A percentile compares a stretch with the other conserved stretches of the same genome.
Evolutionary conservation across 1,284 basidiomycete species (phyloP).

Genomic region (Sporisorium graminicola): DNA sequence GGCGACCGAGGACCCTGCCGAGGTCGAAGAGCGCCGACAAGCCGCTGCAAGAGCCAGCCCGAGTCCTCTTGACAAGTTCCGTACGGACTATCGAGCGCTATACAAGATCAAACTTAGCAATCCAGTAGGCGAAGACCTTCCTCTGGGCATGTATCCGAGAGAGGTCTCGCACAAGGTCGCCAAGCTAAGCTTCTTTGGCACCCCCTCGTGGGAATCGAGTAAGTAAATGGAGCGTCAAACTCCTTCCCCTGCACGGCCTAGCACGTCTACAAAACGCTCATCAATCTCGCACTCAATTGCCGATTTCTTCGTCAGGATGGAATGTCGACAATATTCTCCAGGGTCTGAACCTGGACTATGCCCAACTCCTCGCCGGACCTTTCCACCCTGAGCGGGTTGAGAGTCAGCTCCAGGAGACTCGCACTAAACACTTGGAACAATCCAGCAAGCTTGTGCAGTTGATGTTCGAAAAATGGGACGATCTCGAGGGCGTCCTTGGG

Average conservation of each 20-base stretch:
- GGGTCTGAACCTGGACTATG: too few species aligned
- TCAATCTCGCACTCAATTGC: neutral
- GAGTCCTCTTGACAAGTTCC: neutral
- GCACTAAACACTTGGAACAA: neutral
- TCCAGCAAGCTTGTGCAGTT: neutral
- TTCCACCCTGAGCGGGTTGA: constrained; percentile 17
- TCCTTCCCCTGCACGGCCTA: neutral
- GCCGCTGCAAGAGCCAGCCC: too few species aligned
- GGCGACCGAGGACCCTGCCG: constrained; percentile 13
- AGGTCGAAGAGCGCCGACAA: neutral
- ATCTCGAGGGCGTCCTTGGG: neutral
- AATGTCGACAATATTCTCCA: too few species aligned
- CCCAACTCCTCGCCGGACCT: neutral
- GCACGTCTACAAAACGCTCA: neutral
- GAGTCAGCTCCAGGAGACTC: neutral
- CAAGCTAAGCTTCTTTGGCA: constrained; percentile 1
- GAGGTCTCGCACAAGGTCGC: neutral
- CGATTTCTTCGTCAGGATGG: neutral
- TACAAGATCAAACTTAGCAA: neutral
- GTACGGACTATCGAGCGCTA: neutral
- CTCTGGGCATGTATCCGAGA: constrained; percentile 1
- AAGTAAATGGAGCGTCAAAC: neutral
- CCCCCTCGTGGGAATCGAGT: neutral
- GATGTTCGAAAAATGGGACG: neutral
- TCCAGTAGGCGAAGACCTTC: neutral